Conservation (phyloP, 306 rosid species). For the Sindora glabra region DNA sequence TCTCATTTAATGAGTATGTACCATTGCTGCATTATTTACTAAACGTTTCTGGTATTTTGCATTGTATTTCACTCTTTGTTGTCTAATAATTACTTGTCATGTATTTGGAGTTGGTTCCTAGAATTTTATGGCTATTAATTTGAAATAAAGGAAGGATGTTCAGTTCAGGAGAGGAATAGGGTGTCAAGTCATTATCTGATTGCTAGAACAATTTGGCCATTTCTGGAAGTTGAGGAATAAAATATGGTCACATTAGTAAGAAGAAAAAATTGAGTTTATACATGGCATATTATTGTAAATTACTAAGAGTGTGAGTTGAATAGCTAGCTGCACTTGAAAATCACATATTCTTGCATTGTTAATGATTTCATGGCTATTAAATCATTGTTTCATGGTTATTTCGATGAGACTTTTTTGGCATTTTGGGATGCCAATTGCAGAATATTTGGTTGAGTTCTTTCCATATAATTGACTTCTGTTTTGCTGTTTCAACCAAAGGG, state of each 20-base stretch:
- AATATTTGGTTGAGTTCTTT: neutral
- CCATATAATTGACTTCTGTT: neutral
- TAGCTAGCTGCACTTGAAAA: neutral
- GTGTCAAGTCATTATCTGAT: neutral
- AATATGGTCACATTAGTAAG: too few relatives aligned
- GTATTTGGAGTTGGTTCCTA: neutral
- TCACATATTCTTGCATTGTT: neutral
- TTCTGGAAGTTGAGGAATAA: neutral
- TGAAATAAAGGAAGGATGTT: neutral
- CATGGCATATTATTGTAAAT: neutral
- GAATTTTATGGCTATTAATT: neutral
- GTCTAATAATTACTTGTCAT: neutral
- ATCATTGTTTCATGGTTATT: neutral
- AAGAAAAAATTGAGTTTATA: too few relatives aligned
- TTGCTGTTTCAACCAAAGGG: neutral
- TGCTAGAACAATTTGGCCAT: neutral
- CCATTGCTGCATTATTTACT: neutral
- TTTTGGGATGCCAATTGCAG: neutral
- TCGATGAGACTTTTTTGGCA: neutral
- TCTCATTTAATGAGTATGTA: neutral
- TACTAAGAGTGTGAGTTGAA: neutral
- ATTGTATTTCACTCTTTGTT: neutral
- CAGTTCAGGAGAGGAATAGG: neutral
- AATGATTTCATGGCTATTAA: neutral
- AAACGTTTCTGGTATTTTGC: neutral